phyloP scores from a whole-genome alignment of 257 asterid species.

The Forsythia viridissima region DNA sequence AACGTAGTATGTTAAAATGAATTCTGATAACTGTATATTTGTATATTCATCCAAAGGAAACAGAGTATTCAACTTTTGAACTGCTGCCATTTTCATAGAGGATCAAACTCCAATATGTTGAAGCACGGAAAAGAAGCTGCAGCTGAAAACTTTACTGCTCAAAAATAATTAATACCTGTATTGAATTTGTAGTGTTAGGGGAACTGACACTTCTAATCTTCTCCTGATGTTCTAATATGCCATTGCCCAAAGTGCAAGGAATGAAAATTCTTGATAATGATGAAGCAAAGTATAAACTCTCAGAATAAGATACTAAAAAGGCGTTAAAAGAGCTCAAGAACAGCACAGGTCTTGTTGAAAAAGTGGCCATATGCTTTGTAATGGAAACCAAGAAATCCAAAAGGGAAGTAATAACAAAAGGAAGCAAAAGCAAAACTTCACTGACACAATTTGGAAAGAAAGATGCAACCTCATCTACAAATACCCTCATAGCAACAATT shows the following conservation, averaged over 20 bases:
- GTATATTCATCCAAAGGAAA: too few relatives aligned
- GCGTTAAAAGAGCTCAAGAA: constrained; percentile 10
- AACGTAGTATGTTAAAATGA: too few relatives aligned
- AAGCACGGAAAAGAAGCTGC: too few relatives aligned
- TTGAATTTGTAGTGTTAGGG: background rate
- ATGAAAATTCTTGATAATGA: constrained; percentile 35
- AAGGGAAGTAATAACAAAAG: constrained; percentile 32
- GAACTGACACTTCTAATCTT: background rate
- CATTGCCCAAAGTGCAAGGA: constrained; percentile 46
- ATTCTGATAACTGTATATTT: too few relatives aligned
- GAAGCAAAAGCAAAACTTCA: constrained; percentile 56
- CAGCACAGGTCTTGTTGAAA: constrained; percentile 11
- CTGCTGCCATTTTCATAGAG: too few relatives aligned
- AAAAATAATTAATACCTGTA: background rate
- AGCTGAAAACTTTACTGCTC: too few relatives aligned
- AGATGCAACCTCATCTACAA: constrained; percentile 47
- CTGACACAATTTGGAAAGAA: constrained; percentile 41
- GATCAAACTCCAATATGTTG: too few relatives aligned
- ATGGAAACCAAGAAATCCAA: constrained; percentile 47
- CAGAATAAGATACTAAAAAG: constrained; percentile 31
- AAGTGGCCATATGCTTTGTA: constrained; percentile 46
- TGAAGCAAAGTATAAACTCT: constrained; percentile 65
- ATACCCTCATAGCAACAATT: constrained; percentile 29
- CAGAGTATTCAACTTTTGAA: too few relatives aligned
- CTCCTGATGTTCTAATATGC: constrained; percentile 29